Base-by-base conservation (phyloP, 768 basidiomycete species). In the button mushroom (Agaricus bisporus) region DNA sequence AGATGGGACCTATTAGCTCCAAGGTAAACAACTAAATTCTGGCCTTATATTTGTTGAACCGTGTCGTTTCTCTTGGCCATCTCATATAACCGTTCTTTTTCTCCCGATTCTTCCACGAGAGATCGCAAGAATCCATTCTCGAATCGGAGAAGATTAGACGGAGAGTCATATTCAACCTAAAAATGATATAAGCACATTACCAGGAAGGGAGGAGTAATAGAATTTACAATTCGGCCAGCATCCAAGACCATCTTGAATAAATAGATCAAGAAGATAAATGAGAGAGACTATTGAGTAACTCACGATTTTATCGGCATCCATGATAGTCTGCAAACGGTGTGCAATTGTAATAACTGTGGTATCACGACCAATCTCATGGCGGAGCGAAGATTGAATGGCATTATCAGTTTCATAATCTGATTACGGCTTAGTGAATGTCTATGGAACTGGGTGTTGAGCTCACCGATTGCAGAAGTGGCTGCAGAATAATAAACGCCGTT, bases 321-420 rank as follows among this genome's bases (percentile, higher is more conserved):
- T 80, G 48, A 85, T 80, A 0, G 84, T 85, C 57, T 78, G 76
- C 20, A 58, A 44, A 18, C 53, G 49, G 41, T 52, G 25, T 28
- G 51, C 46, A 46, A 49, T 45, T 36, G 37, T 41, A n/a, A 52
- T 32, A 25, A 56, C 47, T 12, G 39, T 59, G 18, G 58, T 53
- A 37, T 55, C 57, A 6, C 49, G 29, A 17, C 49, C 57, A 5
- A 58, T 38, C 60, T 84, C 82, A 52, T 76, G 71, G n/a, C 84
- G 73, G 51, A 88, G 79, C 1, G 85, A 81, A 25, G 75, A 69
- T 60, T 88, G 86, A 49, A 87, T 85, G 61, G 82, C 77, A 2
- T 77, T 68, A 58, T 86, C 85, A n/a, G 85, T 85, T 50, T 74
- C 71, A 56, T 76, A 74, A 62, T 83, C 81, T 68, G 22, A 20